A percentile compares a stretch with the other conserved stretches of the same genome.
phyloP scores from a whole-genome alignment of 768 basidiomycete genomes.

The Cystofilobasidium macerans region DNA sequence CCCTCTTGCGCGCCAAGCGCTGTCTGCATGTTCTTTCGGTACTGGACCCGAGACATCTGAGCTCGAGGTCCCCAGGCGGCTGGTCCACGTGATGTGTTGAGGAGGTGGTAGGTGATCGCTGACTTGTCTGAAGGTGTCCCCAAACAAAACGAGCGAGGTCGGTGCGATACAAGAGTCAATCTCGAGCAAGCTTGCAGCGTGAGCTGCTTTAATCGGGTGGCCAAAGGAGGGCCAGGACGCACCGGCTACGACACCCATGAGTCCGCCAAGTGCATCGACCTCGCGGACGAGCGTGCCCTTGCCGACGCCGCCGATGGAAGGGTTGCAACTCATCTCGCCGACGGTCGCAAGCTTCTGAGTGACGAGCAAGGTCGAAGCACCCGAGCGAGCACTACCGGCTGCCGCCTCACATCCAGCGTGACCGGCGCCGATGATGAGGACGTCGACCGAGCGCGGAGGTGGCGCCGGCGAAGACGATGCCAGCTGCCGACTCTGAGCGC shows the following conservation, averaged over 20 bases:
- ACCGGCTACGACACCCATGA: constrained; percentile 77
- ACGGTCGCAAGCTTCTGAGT: constrained; percentile 73
- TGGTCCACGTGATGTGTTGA: constrained; percentile 74
- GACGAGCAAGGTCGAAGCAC: constrained; percentile 66
- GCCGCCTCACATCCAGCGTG: constrained; percentile 92
- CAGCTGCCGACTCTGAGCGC: no score
- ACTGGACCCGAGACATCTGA: constrained; percentile 74
- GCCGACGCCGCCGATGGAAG: constrained; percentile 81
- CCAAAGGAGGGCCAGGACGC: constrained; percentile 28
- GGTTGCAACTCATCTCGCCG: constrained; percentile 80
- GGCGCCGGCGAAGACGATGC: background rate
- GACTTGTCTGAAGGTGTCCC: constrained; percentile 53
- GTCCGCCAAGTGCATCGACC: constrained; percentile 77
- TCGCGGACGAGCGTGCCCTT: constrained; percentile 86
- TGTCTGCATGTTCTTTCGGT: constrained; percentile 71
- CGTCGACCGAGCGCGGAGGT: constrained; percentile 10
- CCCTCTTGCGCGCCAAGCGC: constrained; percentile 55
- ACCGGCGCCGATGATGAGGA: constrained; percentile 74
- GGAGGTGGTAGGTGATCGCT: constrained; percentile 75
- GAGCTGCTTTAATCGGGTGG: background rate
- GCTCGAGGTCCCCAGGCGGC: constrained; percentile 88
- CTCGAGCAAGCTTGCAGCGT: background rate
- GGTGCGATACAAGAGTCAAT: background rate
- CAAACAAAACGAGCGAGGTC: background rate
- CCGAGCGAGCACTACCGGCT: constrained; percentile 68